These are phyloP conservation scores for Fusarium equiseti DNA, from an alignment of 2,329 filamentous ascomycete genomes.

Conservation along the genomic window DNA sequence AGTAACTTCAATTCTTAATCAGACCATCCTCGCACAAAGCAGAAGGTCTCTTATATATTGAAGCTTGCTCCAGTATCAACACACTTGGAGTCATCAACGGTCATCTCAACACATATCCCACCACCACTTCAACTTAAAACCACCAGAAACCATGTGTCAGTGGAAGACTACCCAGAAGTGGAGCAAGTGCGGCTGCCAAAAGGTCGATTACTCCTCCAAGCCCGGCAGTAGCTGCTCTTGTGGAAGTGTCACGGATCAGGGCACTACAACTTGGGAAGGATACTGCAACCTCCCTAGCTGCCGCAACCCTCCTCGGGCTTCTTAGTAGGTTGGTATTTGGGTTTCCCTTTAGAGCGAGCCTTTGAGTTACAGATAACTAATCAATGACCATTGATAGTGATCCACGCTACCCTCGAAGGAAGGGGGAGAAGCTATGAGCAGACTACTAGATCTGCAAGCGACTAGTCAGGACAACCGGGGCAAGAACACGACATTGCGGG, in stretches of 20 bases:
- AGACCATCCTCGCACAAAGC: constrained; percentile 26
- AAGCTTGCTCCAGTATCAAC: constrained; percentile 8
- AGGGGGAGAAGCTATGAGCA: constrained; percentile 43
- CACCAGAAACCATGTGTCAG: constrained; percentile 50
- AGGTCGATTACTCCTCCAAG: constrained; percentile 40
- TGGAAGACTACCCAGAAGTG: constrained; percentile 51
- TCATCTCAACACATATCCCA: neutral
- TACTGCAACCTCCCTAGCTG: constrained; percentile 50
- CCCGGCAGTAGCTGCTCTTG: constrained; percentile 50
- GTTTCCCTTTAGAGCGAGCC: constrained; percentile 16
- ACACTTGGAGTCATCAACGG: neutral
- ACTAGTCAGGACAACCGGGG: neutral
- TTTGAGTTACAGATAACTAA: constrained; percentile 25
- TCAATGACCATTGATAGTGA: constrained; percentile 24
- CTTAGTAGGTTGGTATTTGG: constrained; percentile 45
- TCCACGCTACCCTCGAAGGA: constrained; percentile 39
- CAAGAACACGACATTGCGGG: constrained; percentile 6
- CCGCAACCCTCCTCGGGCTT: constrained; percentile 47
- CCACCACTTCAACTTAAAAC: neutral
- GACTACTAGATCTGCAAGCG: constrained; percentile 8
- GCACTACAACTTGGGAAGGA: constrained; percentile 50
- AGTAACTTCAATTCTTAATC: constrained; percentile 25
- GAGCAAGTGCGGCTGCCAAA: constrained; percentile 51
- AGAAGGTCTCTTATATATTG: constrained; percentile 31
- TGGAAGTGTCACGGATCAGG: constrained; percentile 45